A percentile compares a stretch with the other conserved stretches of the same genome.
Conservation (phyloP, 1,284 basidiomycete species). For the Pholiota adiposa region DNA sequence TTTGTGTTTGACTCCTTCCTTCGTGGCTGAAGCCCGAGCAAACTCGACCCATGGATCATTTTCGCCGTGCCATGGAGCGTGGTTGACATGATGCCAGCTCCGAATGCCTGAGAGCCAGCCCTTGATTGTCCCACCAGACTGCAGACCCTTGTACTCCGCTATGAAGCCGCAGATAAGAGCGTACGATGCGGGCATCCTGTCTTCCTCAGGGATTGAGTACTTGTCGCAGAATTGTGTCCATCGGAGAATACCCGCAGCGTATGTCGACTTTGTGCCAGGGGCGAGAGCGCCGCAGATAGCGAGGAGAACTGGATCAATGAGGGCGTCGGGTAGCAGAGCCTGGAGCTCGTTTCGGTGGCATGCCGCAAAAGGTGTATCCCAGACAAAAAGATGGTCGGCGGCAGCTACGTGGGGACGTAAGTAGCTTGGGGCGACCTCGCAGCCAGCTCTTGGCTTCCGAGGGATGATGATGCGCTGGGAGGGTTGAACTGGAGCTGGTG, state of each 20-base stretch:
- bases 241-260: conserved; percentile 36
- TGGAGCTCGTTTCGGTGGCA: not conserved
- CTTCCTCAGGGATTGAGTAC: conserved; percentile 27
- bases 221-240: conserved; percentile 41
- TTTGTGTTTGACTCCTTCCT: not conserved
- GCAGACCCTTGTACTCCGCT: not conserved
- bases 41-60: conserved; percentile 6
- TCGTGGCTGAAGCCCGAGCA: conserved; percentile 1
- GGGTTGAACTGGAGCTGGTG: too few species aligned
- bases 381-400: conserved; percentile 23
- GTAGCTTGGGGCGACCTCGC: conserved; percentile 1
- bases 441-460: not conserved
- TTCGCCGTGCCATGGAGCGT: too few species aligned
- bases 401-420: conserved; percentile 29
- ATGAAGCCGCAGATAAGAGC: conserved; percentile 32
- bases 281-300: conserved; percentile 17
- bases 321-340: not conserved
- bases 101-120: too few species aligned
- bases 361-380: conserved; percentile 30
- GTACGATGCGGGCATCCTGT: conserved; percentile 36
- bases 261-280: conserved; percentile 27
- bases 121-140: too few species aligned
- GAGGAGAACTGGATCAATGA: conserved; percentile 5
- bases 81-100: too few species aligned
- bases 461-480: not conserved